These are phyloP conservation scores for Populus tomentosa DNA, from an alignment of 441 rosid species.

Conservation along the genomic window DNA sequence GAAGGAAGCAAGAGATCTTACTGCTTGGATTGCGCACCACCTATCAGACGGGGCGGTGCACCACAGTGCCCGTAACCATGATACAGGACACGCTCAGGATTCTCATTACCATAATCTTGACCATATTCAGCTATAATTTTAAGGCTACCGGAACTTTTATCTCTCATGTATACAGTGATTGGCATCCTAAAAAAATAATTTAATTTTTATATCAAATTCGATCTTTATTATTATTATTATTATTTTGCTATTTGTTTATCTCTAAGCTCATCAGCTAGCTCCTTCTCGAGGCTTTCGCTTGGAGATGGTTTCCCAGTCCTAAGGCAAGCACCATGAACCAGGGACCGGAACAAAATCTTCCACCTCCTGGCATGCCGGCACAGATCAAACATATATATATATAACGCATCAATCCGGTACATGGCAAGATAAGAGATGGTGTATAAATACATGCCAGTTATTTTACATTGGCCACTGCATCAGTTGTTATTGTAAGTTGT, in stretches of 20 bases:
- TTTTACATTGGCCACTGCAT: no score
- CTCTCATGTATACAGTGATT: slow-evolving; percentile 55
- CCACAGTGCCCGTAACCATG: slow-evolving; percentile 67
- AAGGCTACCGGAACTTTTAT: slow-evolving; percentile 32
- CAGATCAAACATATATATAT: not conserved
- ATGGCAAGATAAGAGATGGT: not conserved
- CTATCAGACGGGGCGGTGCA: slow-evolving; percentile 31
- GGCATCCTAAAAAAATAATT: slow-evolving; percentile 35
- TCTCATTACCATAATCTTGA: slow-evolving; percentile 49
- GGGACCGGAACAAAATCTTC: slow-evolving; percentile 72
- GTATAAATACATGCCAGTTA: no score
- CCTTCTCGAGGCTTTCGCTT: slow-evolving; percentile 45
- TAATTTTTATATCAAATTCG: no score
- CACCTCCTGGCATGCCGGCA: slow-evolving; percentile 64
- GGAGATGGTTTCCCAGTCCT: slow-evolving; percentile 58
- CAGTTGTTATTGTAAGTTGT: no score
- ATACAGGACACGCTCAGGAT: slow-evolving; percentile 57
- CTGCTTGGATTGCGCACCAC: slow-evolving; percentile 29
- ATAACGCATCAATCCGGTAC: not conserved
- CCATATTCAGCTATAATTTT: slow-evolving; percentile 64
- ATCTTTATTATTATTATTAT: no score
- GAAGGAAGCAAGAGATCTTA: slow-evolving; percentile 31
- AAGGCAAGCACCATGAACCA: slow-evolving; percentile 53
- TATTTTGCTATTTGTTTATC: slow-evolving; percentile 1
- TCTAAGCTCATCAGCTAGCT: slow-evolving; percentile 70